Evolutionary conservation across 2,329 filamentous ascomycete genomes (phyloP).

Genomic region (Triangularia setosa): DNA sequence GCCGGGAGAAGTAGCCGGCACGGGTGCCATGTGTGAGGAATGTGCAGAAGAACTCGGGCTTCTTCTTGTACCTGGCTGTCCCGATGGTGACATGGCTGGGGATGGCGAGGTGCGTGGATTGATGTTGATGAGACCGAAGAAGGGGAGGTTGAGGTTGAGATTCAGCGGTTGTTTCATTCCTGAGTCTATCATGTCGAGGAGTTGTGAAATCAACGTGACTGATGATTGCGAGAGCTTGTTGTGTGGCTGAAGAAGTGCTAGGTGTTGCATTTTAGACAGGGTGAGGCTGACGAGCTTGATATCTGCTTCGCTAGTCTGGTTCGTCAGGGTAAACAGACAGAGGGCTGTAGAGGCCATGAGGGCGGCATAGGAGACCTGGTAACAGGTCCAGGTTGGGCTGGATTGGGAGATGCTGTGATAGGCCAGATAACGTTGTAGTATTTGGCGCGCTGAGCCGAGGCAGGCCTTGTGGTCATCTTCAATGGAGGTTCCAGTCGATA

Average conservation of each 20-base stretch:
- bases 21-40: slow-evolving; percentile 2
- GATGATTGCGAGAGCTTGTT: not conserved
- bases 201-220: not conserved
- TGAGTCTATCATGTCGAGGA: not conserved
- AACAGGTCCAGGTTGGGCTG: slow-evolving; percentile 38
- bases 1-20: not conserved
- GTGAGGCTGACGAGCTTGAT: not conserved
- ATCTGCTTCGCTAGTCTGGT: not conserved
- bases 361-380: slow-evolving; percentile 50
- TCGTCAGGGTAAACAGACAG: slow-evolving; percentile 47
- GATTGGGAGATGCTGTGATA: slow-evolving; percentile 38
- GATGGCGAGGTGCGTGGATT: not conserved
- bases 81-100: not conserved
- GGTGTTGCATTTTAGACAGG: not conserved
- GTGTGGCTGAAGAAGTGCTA: not conserved
- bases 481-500: slow-evolving; percentile 16
- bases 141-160: not conserved
- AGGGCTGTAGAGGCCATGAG: slow-evolving; percentile 50
- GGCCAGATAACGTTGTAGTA: slow-evolving; percentile 46
- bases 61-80: not conserved
- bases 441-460: slow-evolving; percentile 47
- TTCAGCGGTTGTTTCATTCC: not conserved
- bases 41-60: not conserved
- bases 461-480: slow-evolving; percentile 34
- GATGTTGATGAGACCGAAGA: not conserved